Evolutionary conservation across 1,284 basidiomycete genomes (phyloP).

Genomic region (Malassezia dermatis): DNA sequence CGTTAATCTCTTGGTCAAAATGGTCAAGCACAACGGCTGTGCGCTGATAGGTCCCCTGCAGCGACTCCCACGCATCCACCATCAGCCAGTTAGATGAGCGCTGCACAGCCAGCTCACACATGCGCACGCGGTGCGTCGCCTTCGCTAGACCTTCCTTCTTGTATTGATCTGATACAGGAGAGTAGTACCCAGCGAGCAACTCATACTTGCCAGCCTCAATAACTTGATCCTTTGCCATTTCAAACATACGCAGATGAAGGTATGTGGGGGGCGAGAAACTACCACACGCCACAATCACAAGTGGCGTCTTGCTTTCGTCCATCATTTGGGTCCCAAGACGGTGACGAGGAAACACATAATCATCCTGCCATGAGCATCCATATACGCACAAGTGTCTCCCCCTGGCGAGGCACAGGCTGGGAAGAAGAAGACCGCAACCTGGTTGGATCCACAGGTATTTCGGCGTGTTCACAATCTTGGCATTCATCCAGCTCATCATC

Average conservation of each 20-base stretch:
- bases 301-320: conserved; percentile 42
- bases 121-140: conserved; percentile 45
- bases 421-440: background rate
- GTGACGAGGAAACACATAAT: conserved; percentile 42
- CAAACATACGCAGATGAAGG: conserved; percentile 73
- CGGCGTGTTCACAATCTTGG: background rate
- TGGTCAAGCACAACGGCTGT: conserved; percentile 93
- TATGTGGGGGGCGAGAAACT: conserved; percentile 56
- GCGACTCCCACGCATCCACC: conserved; percentile 94
- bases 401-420: conserved; percentile 28
- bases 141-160: conserved; percentile 45
- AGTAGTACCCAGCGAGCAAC: conserved; percentile 84
- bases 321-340: conserved; percentile 40
- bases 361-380: conserved; percentile 16
- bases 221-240: conserved; percentile 92
- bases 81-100: conserved; percentile 54
- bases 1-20: conserved; percentile 86
- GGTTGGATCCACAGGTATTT: background rate
- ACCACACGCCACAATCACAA: conserved; percentile 53
- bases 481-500: conserved; percentile 33
- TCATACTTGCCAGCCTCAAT: conserved; percentile 86
- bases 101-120: conserved; percentile 47
- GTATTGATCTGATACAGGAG: conserved; percentile 59
- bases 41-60: conserved; percentile 77
- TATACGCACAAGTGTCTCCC: conserved; percentile 20